Percentiles rank a stretch among this genome's conserved stretches.
These are phyloP conservation scores for Alloascoidea africana DNA, from an alignment of 805 yeast species.

Conservation along the genomic window DNA sequence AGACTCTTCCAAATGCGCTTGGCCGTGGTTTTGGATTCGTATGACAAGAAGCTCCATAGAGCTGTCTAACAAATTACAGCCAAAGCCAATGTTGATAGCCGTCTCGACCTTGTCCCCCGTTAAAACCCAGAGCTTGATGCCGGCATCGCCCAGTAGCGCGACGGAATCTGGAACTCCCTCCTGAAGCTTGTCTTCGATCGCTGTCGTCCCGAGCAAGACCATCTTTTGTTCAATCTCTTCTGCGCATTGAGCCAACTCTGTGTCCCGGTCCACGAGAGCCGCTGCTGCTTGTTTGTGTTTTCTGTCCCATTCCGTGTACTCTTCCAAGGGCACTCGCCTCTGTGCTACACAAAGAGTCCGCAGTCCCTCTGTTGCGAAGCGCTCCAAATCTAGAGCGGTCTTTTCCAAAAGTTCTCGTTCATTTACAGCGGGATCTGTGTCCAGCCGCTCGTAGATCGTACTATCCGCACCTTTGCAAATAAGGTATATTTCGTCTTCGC, in stretches of 20 bases:
- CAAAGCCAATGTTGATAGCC: slow-evolving; percentile 76
- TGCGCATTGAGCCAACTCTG: slow-evolving; percentile 57
- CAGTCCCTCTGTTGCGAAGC: slow-evolving; percentile 70
- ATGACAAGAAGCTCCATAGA: slow-evolving; percentile 64
- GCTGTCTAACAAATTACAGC: slow-evolving; percentile 61
- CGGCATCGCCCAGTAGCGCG: slow-evolving; percentile 53
- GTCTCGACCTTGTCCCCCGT: slow-evolving; percentile 85
- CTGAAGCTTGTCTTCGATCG: slow-evolving; percentile 74
- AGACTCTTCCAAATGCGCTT: slow-evolving; percentile 3
- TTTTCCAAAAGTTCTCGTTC: slow-evolving; percentile 26
- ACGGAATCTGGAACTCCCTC: slow-evolving; percentile 82
- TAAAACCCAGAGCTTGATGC: slow-evolving; percentile 73
- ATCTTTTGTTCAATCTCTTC: slow-evolving; percentile 57
- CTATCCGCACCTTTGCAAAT: slow-evolving; percentile 83
- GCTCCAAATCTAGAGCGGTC: slow-evolving; percentile 63
- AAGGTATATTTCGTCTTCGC: slow-evolving; percentile 31
- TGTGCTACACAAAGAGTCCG: slow-evolving; percentile 74
- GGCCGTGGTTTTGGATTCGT: slow-evolving; percentile 18
- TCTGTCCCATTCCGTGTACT: slow-evolving; percentile 48
- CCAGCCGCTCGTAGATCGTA: slow-evolving; percentile 52
- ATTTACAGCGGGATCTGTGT: slow-evolving; percentile 26
- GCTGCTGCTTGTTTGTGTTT: slow-evolving; percentile 53
- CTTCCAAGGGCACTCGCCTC: slow-evolving; percentile 44
- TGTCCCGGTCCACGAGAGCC: slow-evolving; percentile 50
- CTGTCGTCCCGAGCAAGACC: slow-evolving; percentile 65